A percentile compares a stretch with the other conserved stretches of the same genome.
Conservation (phyloP, 257 asterid species). For the Gentiana straminea region DNA sequence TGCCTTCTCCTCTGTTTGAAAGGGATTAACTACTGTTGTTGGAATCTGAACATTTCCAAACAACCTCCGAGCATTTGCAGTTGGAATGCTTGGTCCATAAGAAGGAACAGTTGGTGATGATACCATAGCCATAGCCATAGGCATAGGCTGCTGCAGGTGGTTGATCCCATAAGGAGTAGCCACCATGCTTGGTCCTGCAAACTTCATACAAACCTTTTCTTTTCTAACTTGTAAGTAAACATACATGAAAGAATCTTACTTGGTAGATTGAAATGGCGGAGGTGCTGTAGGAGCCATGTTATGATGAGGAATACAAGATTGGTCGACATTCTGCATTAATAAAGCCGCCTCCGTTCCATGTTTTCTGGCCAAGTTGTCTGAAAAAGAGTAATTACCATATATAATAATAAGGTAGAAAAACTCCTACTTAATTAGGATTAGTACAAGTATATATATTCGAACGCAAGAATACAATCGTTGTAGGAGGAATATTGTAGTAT, state of each 20-base stretch:
- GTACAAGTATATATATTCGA: not conserved
- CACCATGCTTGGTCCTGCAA: too few species aligned
- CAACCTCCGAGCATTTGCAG: too few species aligned
- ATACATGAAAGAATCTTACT: conserved; percentile 28
- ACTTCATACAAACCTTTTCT: too few species aligned
- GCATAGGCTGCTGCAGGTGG: too few species aligned
- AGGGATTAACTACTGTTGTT: too few species aligned
- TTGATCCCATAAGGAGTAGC: too few species aligned
- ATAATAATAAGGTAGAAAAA: not conserved
- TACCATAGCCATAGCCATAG: too few species aligned
- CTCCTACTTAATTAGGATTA: not conserved
- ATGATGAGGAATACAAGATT: conserved; percentile 18
- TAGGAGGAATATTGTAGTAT: too few species aligned
- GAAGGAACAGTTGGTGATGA: too few species aligned
- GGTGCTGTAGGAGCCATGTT: conserved; percentile 50
- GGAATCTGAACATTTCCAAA: too few species aligned
- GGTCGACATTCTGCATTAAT: conserved; percentile 17
- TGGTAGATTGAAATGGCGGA: conserved; percentile 24
- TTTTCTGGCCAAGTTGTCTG: conserved; percentile 25
- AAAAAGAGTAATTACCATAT: conserved; percentile 4
- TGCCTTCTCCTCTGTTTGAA: too few species aligned
- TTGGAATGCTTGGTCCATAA: too few species aligned
- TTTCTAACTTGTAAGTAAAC: not conserved
- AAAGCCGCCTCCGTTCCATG: conserved; percentile 11
- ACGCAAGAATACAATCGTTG: not conserved